Conservation (phyloP, 345 rosid species). For the Mercurialis annua region DNA sequence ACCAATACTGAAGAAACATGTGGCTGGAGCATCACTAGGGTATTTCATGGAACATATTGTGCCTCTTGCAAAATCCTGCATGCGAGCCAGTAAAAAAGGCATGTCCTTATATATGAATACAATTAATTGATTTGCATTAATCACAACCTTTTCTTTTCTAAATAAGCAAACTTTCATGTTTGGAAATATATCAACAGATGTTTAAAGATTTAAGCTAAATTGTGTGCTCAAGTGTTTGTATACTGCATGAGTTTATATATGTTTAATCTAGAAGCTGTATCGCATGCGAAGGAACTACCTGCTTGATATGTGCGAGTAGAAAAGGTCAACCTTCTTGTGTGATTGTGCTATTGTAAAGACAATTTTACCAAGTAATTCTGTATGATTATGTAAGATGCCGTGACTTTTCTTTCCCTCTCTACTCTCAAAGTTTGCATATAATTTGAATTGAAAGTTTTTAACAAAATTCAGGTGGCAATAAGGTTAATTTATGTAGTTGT, state of each 20-base stretch:
- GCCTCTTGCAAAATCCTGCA: constrained; percentile 74
- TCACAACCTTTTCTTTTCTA: not conserved
- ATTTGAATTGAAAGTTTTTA: not conserved
- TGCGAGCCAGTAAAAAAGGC: constrained; percentile 63
- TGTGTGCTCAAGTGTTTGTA: no score
- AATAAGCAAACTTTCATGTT: not conserved
- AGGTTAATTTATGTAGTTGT: not conserved
- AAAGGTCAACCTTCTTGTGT: not conserved
- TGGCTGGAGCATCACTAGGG: constrained; percentile 65
- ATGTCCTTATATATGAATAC: constrained; percentile 17
- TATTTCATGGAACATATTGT: constrained; percentile 77
- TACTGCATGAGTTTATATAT: not conserved
- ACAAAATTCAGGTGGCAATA: not conserved
- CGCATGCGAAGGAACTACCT: not conserved
- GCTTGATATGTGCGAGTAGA: not conserved
- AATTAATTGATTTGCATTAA: not conserved
- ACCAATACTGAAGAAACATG: constrained; percentile 62
- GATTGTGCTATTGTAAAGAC: not conserved
- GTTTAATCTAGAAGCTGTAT: not conserved
- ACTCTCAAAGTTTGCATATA: not conserved
- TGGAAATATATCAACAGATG: constrained; percentile 1
- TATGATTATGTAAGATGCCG: not conserved
- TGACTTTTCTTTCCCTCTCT: not conserved
- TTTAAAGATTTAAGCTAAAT: not conserved
- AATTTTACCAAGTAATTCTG: not conserved